These are phyloP conservation scores for Solanum rostratum DNA, from an alignment of 257 asterid genomes.

Conservation along the genomic window DNA sequence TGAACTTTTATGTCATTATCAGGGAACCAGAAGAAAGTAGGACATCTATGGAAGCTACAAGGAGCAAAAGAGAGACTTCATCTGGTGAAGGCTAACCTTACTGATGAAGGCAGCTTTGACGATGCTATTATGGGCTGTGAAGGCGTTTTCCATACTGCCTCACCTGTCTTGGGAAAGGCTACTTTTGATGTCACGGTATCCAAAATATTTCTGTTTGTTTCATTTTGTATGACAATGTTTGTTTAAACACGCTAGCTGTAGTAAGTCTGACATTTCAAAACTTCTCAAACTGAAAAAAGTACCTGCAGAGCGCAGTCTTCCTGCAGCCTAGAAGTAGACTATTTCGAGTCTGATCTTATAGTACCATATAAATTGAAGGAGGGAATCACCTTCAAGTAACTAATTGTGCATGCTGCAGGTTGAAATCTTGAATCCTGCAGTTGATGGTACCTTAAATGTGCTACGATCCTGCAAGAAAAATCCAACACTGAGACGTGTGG, in stretches of 20 bases:
- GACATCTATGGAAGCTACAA: conserved; percentile 61
- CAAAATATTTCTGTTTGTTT: background rate
- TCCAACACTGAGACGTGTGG: conserved; percentile 56
- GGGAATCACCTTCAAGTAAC: background rate
- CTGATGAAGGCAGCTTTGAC: conserved; percentile 77
- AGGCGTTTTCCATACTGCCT: conserved; percentile 93
- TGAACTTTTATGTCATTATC: background rate
- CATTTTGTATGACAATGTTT: background rate
- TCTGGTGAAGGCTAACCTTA: conserved; percentile 50
- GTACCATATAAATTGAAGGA: background rate
- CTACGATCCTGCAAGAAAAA: conserved; percentile 69
- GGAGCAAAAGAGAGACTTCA: conserved; percentile 71
- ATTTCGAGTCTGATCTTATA: no score
- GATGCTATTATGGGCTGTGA: conserved; percentile 57
- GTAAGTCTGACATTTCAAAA: background rate
- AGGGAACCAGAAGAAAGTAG: conserved; percentile 57
- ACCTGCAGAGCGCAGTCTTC: no score
- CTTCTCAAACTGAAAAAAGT: background rate
- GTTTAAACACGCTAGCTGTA: background rate
- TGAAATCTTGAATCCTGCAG: conserved; percentile 74
- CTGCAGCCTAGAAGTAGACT: no score
- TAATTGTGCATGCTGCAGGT: conserved; percentile 18
- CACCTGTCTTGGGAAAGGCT: conserved; percentile 60
- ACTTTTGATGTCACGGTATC: conserved; percentile 18
- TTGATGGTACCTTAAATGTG: conserved; percentile 84